Evolutionary conservation across 1,284 basidiomycete genomes (phyloP).

Genomic region (Naganishia liquefaciens): DNA sequence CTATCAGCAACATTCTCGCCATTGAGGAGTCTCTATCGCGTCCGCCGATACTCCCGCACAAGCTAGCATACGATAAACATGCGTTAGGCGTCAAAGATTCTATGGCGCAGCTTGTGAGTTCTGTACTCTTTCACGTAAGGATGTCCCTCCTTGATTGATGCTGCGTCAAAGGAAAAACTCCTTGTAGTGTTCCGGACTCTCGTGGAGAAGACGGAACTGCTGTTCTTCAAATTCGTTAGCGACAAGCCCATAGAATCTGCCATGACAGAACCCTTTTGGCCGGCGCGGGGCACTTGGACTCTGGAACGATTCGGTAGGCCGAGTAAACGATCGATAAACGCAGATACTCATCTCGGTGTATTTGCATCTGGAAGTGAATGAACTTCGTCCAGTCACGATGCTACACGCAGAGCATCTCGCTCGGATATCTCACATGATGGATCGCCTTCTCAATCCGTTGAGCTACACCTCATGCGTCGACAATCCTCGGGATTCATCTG

Average conservation of each 20-base stretch:
- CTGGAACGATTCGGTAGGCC: slow-evolving; percentile 31
- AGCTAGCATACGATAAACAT: slow-evolving; percentile 22
- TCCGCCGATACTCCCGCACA: slow-evolving; percentile 20
- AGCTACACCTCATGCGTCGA: not conserved
- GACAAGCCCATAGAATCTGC: slow-evolving; percentile 18
- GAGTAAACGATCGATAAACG: not conserved
- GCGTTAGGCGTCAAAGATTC: slow-evolving; percentile 1
- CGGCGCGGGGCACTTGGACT: slow-evolving; percentile 30
- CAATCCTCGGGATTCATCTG: not conserved
- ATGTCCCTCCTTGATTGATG: not conserved
- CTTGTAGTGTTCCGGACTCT: not conserved
- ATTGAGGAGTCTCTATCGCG: slow-evolving; percentile 27
- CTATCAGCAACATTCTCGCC: slow-evolving; percentile 26
- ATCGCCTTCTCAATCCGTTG: slow-evolving; percentile 19
- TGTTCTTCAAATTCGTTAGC: slow-evolving; percentile 17
- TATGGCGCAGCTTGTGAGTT: slow-evolving; percentile 9
- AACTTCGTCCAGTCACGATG: slow-evolving; percentile 6
- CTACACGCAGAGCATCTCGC: slow-evolving; percentile 23
- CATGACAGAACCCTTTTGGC: slow-evolving; percentile 26
- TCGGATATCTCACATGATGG: slow-evolving; percentile 14
- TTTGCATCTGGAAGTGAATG: not conserved
- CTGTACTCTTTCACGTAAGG: no score
- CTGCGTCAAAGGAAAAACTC: slow-evolving; percentile 1
- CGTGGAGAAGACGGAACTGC: slow-evolving; percentile 11
- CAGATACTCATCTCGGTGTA: no score